A percentile compares a stretch with the other conserved stretches of the same genome.
These are phyloP conservation scores for Lablab purpureus DNA, from an alignment of 306 rosid genomes.

Conservation along the genomic window DNA sequence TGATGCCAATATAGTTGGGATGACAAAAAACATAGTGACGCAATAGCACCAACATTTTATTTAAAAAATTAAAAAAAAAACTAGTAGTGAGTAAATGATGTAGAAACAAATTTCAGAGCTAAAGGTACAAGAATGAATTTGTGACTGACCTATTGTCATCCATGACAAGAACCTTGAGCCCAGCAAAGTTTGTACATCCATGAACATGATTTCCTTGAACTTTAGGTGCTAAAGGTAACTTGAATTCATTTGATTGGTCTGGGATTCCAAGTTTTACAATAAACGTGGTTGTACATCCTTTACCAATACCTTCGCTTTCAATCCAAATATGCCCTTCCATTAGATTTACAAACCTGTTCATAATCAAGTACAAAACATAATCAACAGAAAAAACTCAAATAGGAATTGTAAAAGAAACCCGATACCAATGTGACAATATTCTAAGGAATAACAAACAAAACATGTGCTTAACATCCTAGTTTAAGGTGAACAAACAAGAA, in stretches of 20 bases:
- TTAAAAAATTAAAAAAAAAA: background rate
- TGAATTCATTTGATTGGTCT: slow-evolving; percentile 71
- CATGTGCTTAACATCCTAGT: slow-evolving; percentile 30
- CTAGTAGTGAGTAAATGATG: slow-evolving; percentile 4
- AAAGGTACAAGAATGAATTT: slow-evolving; percentile 42
- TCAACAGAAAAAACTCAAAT: slow-evolving; percentile 23
- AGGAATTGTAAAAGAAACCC: background rate
- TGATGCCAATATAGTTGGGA: no score
- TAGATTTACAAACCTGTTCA: slow-evolving; percentile 91
- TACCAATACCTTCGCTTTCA: slow-evolving; percentile 95
- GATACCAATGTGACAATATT: slow-evolving; percentile 22
- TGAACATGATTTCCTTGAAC: slow-evolving; percentile 63
- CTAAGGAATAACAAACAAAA: slow-evolving; percentile 10
- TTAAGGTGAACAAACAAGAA: slow-evolving; percentile 36
- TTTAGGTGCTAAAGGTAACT: slow-evolving; percentile 60
- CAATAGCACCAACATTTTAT: no score
- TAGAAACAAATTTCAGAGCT: slow-evolving; percentile 26
- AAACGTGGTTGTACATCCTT: slow-evolving; percentile 83
- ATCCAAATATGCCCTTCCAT: slow-evolving; percentile 98
- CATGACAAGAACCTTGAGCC: slow-evolving; percentile 88
- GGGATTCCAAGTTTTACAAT: slow-evolving; percentile 88
- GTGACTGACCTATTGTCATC: slow-evolving; percentile 93
- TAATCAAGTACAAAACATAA: slow-evolving; percentile 32
- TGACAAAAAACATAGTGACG: no score
- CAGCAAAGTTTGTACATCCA: slow-evolving; percentile 66